Evolutionary conservation across 1,139 yeast species (phyloP).

Genomic region (Magnusiomyces suaveolens): DNA sequence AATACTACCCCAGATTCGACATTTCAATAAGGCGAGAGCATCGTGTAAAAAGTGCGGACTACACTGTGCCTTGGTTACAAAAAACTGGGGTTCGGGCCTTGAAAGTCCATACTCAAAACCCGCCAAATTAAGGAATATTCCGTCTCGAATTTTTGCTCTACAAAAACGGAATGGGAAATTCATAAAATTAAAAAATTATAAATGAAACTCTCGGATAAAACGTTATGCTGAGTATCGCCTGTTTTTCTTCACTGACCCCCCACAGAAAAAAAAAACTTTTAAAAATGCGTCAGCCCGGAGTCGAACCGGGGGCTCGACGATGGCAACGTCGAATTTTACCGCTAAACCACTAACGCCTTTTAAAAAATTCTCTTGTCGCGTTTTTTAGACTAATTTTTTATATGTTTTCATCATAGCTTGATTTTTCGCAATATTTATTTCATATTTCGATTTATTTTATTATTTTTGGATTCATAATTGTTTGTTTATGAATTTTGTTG

Average conservation of each 20-base stretch:
- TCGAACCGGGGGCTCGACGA: conserved; percentile 50
- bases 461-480: no score
- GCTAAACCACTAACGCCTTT: conserved; percentile 41
- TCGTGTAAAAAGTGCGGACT: neutral
- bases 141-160: neutral
- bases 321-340: conserved; percentile 46
- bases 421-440: no score
- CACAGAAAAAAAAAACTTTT: neutral
- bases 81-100: neutral
- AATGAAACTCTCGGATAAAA: neutral
- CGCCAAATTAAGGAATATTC: neutral
- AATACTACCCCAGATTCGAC: no score
- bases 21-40: neutral
- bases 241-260: no score
- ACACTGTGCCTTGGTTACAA: neutral
- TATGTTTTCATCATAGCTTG: no score
- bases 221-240: neutral
- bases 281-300: conserved; percentile 47
- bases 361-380: conserved; percentile 5
- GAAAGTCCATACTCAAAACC: neutral
- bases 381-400: no score
- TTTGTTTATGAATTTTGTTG: no score
- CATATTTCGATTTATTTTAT: no score
- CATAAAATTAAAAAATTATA: neutral
- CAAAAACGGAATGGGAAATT: neutral